Conservation (phyloP, 2,329 filamentous ascomycete species). For the Pseudohalonectria lignicola region DNA sequence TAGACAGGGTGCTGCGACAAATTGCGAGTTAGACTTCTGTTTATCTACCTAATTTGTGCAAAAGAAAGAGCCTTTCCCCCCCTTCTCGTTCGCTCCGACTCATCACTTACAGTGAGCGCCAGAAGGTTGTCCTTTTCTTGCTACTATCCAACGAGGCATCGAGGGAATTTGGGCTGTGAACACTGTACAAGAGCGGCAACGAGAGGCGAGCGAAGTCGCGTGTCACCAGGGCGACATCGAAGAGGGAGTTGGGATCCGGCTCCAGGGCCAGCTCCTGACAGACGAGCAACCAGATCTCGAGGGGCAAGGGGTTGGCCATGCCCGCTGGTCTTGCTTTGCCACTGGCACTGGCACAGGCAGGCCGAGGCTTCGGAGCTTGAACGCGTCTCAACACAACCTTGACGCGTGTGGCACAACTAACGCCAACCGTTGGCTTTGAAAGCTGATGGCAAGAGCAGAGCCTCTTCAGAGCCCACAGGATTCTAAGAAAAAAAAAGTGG, state of each 20-base stretch:
- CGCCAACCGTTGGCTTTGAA: too few species aligned
- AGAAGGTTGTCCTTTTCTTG: background rate
- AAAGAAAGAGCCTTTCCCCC: too few species aligned
- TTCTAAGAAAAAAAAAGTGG: too few species aligned
- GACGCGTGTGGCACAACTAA: too few species aligned
- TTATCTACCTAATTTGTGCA: background rate
- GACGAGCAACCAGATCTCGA: constrained; percentile 50
- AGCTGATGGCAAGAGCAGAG: too few species aligned
- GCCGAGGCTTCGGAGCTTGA: too few species aligned
- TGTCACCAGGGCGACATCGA: constrained; percentile 43
- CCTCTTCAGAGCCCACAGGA: too few species aligned
- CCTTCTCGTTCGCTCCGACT: too few species aligned
- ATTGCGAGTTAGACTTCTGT: background rate
- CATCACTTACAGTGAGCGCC: background rate
- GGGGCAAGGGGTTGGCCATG: constrained; percentile 25
- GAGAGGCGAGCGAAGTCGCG: constrained; percentile 46
- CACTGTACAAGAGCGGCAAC: constrained; percentile 49
- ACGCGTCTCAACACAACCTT: too few species aligned
- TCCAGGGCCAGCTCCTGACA: constrained; percentile 45
- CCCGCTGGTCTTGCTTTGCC: too few species aligned
- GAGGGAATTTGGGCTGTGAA: background rate
- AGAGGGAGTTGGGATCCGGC: constrained; percentile 47
- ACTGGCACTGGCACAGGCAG: too few species aligned
- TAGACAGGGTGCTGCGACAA: constrained; percentile 51
- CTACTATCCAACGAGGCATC: background rate